Evolutionary conservation across 441 rosid genomes (phyloP), one percentile per base, ranked within the genome.

Genomic region (Metrosideros polymorpha): DNA sequence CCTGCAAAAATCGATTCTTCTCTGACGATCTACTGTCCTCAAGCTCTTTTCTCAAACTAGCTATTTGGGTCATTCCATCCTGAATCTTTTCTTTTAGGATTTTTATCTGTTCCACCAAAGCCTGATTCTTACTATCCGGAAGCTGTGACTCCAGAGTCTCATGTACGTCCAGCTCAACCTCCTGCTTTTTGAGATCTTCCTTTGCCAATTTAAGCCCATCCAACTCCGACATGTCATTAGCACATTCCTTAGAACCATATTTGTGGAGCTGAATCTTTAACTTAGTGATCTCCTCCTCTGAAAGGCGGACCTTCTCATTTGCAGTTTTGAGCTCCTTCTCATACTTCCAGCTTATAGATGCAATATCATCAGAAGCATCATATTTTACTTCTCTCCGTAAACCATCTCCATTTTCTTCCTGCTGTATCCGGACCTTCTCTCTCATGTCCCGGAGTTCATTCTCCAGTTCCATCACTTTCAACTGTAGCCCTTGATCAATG

Each of bases 401-500:
- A 27, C 87, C 89, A 90, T 92, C 93, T 22, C 87, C 88, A 59
- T 87, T 89, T 63, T 90, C 96, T 84, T 93, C 95, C 82, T 92
- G 92, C 63, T 90, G 96, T 89, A 88, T 84, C 89, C 86, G 90
- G 19, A 95, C 91, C 89, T 93, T 94, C 88, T 95, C 98, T 86
- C 93, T 97, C 61, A 88, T 91, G 27, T 94, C 98, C 55, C 90
- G 93, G 32, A 95, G 95, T 90, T 95, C 96, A 84, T 87, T 89
- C 92, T 97, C 99, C 87, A 97, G 92, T 82, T 95, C 97, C 50
- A 89, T 85, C 18, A 95, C 87, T 88, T 88, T 93, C 89, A 90
- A 90, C 71, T 86, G 91, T 63, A 90, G 77, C 42, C 85, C 90
- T 86, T 93, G 95, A 87, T 92, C 97, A 52, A 89, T 87, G 87